Conservation (phyloP, 331 rosid genomes). For the Acacia pycnantha region DNA sequence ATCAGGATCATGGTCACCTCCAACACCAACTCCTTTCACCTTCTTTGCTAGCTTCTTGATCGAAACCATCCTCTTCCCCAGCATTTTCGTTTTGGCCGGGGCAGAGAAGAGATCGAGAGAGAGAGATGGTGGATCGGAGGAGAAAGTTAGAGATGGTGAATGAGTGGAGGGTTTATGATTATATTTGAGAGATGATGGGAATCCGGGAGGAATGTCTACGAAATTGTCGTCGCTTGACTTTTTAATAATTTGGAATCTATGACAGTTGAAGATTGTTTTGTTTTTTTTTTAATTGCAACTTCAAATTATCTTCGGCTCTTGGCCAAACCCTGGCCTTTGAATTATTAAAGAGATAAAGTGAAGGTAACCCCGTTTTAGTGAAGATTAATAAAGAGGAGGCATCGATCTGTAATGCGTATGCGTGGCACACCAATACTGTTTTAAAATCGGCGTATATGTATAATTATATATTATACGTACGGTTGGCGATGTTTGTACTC, state of each 20-base stretch:
- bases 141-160: neutral
- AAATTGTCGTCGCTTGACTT: constrained; percentile 43
- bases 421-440: constrained; percentile 14
- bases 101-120: neutral
- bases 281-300: neutral
- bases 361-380: neutral
- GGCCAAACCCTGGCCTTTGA: constrained; percentile 7
- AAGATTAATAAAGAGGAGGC: neutral
- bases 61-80: constrained; percentile 54
- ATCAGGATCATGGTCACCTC: constrained; percentile 22
- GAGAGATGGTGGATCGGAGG: neutral
- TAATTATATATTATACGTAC: neutral
- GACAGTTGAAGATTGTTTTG: neutral
- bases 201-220: constrained; percentile 26
- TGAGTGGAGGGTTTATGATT: constrained; percentile 24
- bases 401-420: neutral
- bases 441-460: neutral
- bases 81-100: constrained; percentile 32
- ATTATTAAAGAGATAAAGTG: neutral
- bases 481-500: neutral
- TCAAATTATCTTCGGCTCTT: neutral
- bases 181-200: constrained; percentile 23
- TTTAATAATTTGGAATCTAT: constrained; percentile 8
- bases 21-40: constrained; percentile 50
- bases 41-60: constrained; percentile 70